Evolutionary conservation across 148 eudicot genomes (phyloP), one percentile per base, ranked within the genome.

Genomic region (Agrostemma githago): DNA sequence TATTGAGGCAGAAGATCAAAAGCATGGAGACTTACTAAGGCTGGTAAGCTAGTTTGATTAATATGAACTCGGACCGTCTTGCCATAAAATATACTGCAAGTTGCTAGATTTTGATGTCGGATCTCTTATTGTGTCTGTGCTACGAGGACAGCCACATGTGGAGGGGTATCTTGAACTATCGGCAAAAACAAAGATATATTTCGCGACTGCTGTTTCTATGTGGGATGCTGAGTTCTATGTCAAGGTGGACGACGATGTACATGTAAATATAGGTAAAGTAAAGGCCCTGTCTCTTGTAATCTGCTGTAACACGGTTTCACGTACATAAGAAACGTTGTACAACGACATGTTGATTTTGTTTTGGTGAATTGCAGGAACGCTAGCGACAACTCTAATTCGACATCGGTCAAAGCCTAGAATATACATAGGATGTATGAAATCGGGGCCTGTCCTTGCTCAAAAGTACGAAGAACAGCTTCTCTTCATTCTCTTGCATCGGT

Each of bases 221-320:
- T 91, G 96, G 96, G 96, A 91, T 83, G 96, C 96, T 0, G 93
- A 91, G 75, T 91, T 87, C 73, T 91, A 91, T 77, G 88, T 91
- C 70, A 91, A 91, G 81, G 96, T 91, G 71, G 96, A 91, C 54
- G 96, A 91, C 72, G 96, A 91, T 65, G 90, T 91, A 37, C 96
- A 91, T 83, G 96, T 91, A 80, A 91, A 91, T 83, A 87, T 91
- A 84, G 96, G 96, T 91, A 83, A 78, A 12, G 96, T 91, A 83
- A 78, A 12, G 16, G 1, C 2, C 48, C 16, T n/a, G 8, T 46
- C 48, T 74, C 64, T 53, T 69, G 21, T 46, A 21, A 41, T 66
- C 19, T 19, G 37, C 40, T 65, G 71, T 17, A 7, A 56, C 34
- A 26, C 34, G 34, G 0, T 26, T n/a, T n/a, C n/a, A n/a, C n/a